These are phyloP conservation scores for Phytophthora brassicae DNA, from an alignment of 352 stramenopile genomes.

Conservation along the genomic window DNA sequence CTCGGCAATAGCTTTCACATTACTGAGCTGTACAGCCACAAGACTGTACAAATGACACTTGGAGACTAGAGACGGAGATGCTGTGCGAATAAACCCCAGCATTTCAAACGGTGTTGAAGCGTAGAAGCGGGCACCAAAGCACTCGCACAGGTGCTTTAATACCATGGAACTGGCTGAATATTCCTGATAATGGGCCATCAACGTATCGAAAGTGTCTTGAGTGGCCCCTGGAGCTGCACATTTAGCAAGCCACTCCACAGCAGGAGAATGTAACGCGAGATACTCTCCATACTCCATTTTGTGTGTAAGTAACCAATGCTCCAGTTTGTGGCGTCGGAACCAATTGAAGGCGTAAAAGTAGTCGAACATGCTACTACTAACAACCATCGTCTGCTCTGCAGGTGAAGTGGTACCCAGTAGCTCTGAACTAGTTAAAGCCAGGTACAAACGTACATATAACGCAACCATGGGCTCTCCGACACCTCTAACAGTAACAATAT, in stretches of 20 bases:
- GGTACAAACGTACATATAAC: constrained; percentile 84
- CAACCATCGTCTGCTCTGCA: constrained; percentile 32
- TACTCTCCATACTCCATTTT: constrained; percentile 67
- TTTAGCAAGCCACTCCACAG: constrained; percentile 87
- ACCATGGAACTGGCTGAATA: constrained; percentile 90
- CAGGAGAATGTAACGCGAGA: constrained; percentile 78
- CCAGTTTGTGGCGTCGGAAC: constrained; percentile 59
- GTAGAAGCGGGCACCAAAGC: constrained; percentile 71
- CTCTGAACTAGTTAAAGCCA: constrained; percentile 71
- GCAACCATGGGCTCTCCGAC: constrained; percentile 88
- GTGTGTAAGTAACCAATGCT: constrained; percentile 50
- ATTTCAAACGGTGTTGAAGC: constrained; percentile 54
- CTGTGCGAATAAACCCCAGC: constrained; percentile 64
- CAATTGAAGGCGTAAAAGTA: constrained; percentile 88
- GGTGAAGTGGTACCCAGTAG: constrained; percentile 48
- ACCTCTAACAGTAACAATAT: constrained; percentile 51
- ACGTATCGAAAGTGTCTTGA: constrained; percentile 54
- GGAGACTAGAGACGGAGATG: constrained; percentile 56
- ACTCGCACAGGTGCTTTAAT: constrained; percentile 82
- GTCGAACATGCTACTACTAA: constrained; percentile 86
- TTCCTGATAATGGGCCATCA: constrained; percentile 82
- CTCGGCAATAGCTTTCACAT: constrained; percentile 24
- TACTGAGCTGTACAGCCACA: constrained; percentile 61
- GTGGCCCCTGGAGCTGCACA: constrained; percentile 49
- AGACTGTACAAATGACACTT: constrained; percentile 77